Evolutionary conservation across 2,329 filamentous ascomycete genomes (phyloP).

Genomic region (Ophiostoma triangulosporum): DNA sequence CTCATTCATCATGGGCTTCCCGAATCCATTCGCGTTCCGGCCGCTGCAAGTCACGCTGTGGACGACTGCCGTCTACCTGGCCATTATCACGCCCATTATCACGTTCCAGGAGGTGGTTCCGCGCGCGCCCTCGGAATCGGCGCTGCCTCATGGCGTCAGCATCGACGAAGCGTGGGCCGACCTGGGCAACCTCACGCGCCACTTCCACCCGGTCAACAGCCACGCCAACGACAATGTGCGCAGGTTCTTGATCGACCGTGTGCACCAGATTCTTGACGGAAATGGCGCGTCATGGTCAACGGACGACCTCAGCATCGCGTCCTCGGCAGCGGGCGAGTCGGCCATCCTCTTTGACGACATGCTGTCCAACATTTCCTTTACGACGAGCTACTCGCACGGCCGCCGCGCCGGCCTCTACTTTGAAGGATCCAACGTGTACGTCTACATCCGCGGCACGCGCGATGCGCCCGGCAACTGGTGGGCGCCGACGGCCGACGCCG

Average conservation of each 20-base stretch:
- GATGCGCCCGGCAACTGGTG: constrained; percentile 66
- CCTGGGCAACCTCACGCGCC: constrained; percentile 57
- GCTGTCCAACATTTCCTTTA: constrained; percentile 62
- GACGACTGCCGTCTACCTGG: constrained; percentile 62
- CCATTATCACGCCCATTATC: constrained; percentile 58
- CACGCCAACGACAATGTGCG: constrained; percentile 69
- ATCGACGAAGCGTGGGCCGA: constrained; percentile 79
- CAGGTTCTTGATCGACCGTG: constrained; percentile 57
- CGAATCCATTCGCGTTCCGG: constrained; percentile 59
- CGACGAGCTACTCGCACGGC: constrained; percentile 22
- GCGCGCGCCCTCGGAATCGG: constrained; percentile 38
- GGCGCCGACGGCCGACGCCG: constrained; percentile 23
- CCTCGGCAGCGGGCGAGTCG: not conserved
- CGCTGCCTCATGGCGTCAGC: constrained; percentile 51
- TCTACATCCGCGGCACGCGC: constrained; percentile 74
- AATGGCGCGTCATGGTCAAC: constrained; percentile 39
- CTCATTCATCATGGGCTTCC: constrained; percentile 6
- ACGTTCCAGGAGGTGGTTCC: constrained; percentile 67
- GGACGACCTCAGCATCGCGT: constrained; percentile 16
- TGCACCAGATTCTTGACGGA: constrained; percentile 53
- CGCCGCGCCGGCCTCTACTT: constrained; percentile 53
- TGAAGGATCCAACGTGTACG: constrained; percentile 81
- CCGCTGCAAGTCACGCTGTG: constrained; percentile 72
- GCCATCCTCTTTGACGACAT: constrained; percentile 63
- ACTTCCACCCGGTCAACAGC: constrained; percentile 83